A percentile compares a stretch with the other conserved stretches of the same genome.
phyloP scores from a whole-genome alignment of 345 rosid species.

The Crucihimalaya himalaica region DNA sequence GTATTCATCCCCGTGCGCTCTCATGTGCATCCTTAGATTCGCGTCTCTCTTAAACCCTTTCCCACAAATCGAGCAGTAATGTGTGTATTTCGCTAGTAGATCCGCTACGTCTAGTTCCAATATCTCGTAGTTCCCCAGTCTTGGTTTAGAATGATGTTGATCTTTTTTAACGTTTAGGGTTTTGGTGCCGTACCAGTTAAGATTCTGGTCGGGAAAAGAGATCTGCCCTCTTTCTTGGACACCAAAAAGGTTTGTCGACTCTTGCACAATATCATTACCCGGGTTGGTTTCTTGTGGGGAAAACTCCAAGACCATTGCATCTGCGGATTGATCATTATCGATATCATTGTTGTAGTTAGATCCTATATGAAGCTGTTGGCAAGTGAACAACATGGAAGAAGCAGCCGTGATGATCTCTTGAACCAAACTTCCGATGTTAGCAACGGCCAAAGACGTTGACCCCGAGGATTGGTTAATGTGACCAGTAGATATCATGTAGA shows the following conservation, averaged over 20 bases:
- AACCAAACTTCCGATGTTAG: slow-evolving; percentile 51
- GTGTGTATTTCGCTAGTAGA: slow-evolving; percentile 79
- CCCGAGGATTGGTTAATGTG: slow-evolving; percentile 40
- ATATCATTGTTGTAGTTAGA: slow-evolving; percentile 23
- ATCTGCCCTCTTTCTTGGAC: slow-evolving; percentile 41
- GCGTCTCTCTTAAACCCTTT: slow-evolving; percentile 95
- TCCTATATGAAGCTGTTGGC: slow-evolving; percentile 58
- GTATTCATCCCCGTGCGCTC: slow-evolving; percentile 91
- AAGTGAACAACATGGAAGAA: slow-evolving; percentile 63
- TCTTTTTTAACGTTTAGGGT: slow-evolving; percentile 28
- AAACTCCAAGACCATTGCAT: slow-evolving; percentile 29
- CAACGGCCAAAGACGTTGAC: slow-evolving; percentile 50
- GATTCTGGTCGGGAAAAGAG: slow-evolving; percentile 34
- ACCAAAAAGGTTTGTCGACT: slow-evolving; percentile 2
- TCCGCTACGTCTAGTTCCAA: slow-evolving; percentile 65
- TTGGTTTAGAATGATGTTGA: slow-evolving; percentile 23
- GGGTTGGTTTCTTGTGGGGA: slow-evolving; percentile 20
- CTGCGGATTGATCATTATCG: slow-evolving; percentile 4
- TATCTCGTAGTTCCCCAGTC: slow-evolving; percentile 40
- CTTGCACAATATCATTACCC: slow-evolving; percentile 20
- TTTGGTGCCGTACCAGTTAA: slow-evolving; percentile 41
- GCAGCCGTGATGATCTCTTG: slow-evolving; percentile 67
- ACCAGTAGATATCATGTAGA: slow-evolving; percentile 45
- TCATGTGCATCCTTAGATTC: slow-evolving; percentile 94
- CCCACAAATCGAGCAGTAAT: slow-evolving; percentile 78